These are phyloP conservation scores for Hymenoscyphus fructigenus DNA, from an alignment of 2,329 filamentous ascomycete species.

Conservation along the genomic window DNA sequence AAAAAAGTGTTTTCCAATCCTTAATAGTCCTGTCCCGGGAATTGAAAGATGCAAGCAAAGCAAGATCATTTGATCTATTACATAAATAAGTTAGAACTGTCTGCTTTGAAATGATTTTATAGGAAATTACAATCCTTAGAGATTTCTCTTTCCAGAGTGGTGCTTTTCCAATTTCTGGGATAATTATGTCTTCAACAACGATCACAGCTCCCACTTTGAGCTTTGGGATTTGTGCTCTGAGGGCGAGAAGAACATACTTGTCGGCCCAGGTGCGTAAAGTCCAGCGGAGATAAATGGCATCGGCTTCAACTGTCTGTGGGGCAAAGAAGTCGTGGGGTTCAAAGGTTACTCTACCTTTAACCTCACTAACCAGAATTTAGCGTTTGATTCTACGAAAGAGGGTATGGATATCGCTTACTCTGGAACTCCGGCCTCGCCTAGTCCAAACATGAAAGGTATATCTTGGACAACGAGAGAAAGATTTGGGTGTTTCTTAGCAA, in stretches of 20 bases:
- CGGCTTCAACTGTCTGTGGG: conserved; percentile 43
- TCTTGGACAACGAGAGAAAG: not conserved
- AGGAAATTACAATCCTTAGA: conserved; percentile 33
- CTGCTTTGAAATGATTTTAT: no score
- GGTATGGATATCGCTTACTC: no score
- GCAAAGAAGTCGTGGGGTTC: conserved; percentile 46
- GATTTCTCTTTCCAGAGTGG: conserved; percentile 38
- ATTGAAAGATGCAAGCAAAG: conserved; percentile 52
- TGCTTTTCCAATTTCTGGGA: conserved; percentile 16
- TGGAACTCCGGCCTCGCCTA: not conserved
- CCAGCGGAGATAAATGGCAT: conserved; percentile 47
- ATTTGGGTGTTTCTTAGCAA: not conserved
- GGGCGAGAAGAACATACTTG: conserved; percentile 38
- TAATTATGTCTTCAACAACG: conserved; percentile 35
- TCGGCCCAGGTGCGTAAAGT: conserved; percentile 51
- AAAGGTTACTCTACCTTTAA: conserved; percentile 29
- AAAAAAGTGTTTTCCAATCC: conserved; percentile 48
- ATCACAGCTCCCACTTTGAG: conserved; percentile 43
- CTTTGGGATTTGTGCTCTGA: conserved; percentile 40
- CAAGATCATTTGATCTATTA: conserved; percentile 47
- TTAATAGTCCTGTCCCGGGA: conserved; percentile 46
- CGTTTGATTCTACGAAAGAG: no score
- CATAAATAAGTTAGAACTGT: no score
- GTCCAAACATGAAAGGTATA: not conserved
- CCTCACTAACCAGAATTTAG: conserved; percentile 17